Percentiles rank a stretch among this genome's conserved stretches.
phyloP scores from a whole-genome alignment of 2,329 filamentous ascomycete species.

The Byssochlamys sp. region DNA sequence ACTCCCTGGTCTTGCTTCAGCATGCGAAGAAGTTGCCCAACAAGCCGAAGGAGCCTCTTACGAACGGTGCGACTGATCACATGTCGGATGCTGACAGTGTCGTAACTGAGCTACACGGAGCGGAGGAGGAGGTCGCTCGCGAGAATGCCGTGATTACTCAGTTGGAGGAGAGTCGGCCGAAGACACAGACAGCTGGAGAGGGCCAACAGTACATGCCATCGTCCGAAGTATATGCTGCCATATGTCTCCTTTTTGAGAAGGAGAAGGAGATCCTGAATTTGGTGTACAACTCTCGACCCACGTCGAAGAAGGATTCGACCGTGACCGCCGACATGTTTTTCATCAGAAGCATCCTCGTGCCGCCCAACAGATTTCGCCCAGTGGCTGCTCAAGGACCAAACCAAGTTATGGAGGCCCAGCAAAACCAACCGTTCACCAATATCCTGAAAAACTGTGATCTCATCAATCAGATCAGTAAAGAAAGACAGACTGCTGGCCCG shows the following conservation, averaged over 20 bases:
- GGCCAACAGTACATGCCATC: constrained; percentile 69
- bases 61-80: constrained; percentile 16
- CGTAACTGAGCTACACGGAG: constrained; percentile 46
- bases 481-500: constrained; percentile 47
- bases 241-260: constrained; percentile 72
- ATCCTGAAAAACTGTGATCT: constrained; percentile 67
- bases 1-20: constrained; percentile 57
- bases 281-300: constrained; percentile 70
- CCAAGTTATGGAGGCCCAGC: constrained; percentile 75
- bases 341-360: constrained; percentile 72
- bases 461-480: constrained; percentile 64
- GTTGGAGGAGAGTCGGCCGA: constrained; percentile 12
- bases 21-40: constrained; percentile 33
- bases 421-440: constrained; percentile 78
- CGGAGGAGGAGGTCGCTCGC: constrained; percentile 50
- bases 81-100: constrained; percentile 44
- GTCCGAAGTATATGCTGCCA: constrained; percentile 69
- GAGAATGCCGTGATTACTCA: constrained; percentile 37
- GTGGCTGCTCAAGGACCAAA: constrained; percentile 72
- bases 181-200: constrained; percentile 28
- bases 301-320: constrained; percentile 46
- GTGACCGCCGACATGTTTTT: constrained; percentile 91
- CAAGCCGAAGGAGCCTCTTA: constrained; percentile 21
- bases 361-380: constrained; percentile 83
- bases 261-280: constrained; percentile 75